Conservation (phyloP, 495 filamentous ascomycete species). For the Penicillium cosmopolitanum region DNA sequence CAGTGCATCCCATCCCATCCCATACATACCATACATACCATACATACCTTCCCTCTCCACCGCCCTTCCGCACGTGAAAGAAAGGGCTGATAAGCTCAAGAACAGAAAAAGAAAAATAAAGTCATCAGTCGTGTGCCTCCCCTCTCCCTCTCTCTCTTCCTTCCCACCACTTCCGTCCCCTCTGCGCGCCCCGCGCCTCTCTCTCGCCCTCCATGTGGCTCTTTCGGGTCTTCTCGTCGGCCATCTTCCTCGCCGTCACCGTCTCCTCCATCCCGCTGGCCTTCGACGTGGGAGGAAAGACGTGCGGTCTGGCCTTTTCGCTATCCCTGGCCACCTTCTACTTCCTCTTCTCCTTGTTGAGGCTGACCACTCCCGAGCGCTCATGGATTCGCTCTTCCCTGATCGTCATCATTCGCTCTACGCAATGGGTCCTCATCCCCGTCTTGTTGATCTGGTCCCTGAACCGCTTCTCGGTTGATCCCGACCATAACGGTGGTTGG, state of each 20-base stretch:
- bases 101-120: slow-evolving; percentile 25
- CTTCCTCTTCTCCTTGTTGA: slow-evolving; percentile 80
- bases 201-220: slow-evolving; percentile 61
- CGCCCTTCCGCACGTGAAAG: slow-evolving; percentile 24
- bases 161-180: slow-evolving; percentile 11
- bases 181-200: slow-evolving; percentile 22
- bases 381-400: slow-evolving; percentile 74
- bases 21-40: too few relatives aligned
- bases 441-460: slow-evolving; percentile 90
- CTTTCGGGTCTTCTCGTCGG: slow-evolving; percentile 70
- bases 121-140: slow-evolving; percentile 24
- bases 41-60: background rate
- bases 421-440: slow-evolving; percentile 84
- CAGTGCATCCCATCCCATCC: background rate
- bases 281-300: slow-evolving; percentile 95
- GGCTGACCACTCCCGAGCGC: slow-evolving; percentile 76
- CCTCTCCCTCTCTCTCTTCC: background rate
- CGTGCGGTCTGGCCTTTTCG: slow-evolving; percentile 90
- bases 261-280: slow-evolving; percentile 92
- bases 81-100: slow-evolving; percentile 26
- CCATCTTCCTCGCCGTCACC: slow-evolving; percentile 82
- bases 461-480: slow-evolving; percentile 87
- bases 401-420: slow-evolving; percentile 63
- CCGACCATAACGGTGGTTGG: slow-evolving; percentile 69
- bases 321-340: slow-evolving; percentile 86